Percentiles rank a stretch among this genome's conserved stretches.
Evolutionary conservation across 306 rosid species (phyloP).

Genomic region (Prunus fruticosa): DNA sequence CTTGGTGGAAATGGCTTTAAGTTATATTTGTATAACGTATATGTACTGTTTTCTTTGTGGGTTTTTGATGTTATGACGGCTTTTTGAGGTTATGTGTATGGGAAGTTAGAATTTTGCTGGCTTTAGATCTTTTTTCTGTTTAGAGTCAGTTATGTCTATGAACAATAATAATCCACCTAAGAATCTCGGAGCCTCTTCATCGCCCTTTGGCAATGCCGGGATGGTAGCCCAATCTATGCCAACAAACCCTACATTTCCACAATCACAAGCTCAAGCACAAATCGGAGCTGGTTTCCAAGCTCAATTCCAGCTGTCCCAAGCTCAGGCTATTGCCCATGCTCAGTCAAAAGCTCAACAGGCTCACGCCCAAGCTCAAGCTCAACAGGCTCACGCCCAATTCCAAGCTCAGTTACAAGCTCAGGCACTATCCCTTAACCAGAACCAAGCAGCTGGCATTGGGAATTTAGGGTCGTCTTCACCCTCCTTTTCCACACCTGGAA

Average conservation of each 20-base stretch:
- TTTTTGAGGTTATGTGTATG: constrained; percentile 10
- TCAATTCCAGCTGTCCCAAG: constrained; percentile 80
- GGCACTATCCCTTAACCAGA: constrained; percentile 65
- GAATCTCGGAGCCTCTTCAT: constrained; percentile 73
- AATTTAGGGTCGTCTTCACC: constrained; percentile 59
- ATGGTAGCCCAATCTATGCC: constrained; percentile 54
- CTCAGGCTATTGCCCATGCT: constrained; percentile 94
- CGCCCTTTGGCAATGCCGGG: constrained; percentile 78
- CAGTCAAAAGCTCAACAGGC: constrained; percentile 71
- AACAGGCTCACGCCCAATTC: constrained; percentile 72
- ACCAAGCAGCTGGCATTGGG: constrained; percentile 55
- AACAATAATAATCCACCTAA: constrained; percentile 83
- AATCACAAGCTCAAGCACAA: constrained; percentile 71
- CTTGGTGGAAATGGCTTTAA: constrained; percentile 1
- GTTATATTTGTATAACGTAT: background rate
- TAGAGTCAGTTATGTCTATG: constrained; percentile 73
- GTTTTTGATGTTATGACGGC: background rate
- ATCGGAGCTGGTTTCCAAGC: constrained; percentile 69
- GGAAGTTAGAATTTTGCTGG: constrained; percentile 32
- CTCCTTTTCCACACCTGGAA: constrained; percentile 45
- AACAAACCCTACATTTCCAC: constrained; percentile 57
- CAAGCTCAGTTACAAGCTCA: constrained; percentile 98
- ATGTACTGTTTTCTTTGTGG: background rate
- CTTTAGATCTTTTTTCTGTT: constrained; percentile 25
- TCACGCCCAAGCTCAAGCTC: constrained; percentile 65